Conservation (phyloP, 306 rosid species). For the Medicago arabica region DNA sequence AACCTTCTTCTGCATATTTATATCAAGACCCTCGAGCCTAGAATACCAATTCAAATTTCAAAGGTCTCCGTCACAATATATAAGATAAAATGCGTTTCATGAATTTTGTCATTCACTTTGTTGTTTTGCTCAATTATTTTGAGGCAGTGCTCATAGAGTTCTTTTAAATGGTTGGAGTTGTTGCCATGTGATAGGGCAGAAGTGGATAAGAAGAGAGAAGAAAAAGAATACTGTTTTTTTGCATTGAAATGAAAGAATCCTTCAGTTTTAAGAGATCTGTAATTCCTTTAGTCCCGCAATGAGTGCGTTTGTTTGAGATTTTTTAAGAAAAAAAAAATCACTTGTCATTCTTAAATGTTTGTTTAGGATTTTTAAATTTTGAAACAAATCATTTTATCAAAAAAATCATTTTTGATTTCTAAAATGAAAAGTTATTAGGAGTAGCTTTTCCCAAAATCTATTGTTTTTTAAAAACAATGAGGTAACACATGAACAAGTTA, state of each 20-base stretch:
- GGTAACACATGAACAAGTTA: no score
- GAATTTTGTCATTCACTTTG: neutral
- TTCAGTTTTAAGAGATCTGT: neutral
- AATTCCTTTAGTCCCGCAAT: neutral
- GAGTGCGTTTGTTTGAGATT: no score
- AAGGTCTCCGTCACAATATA: constrained; percentile 4
- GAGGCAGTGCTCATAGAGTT: constrained; percentile 2
- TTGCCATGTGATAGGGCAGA: neutral
- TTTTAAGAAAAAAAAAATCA: no score
- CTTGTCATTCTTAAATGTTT: no score
- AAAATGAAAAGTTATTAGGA: no score
- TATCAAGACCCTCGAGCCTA: constrained; percentile 16
- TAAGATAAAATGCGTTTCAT: neutral
- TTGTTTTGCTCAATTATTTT: neutral
- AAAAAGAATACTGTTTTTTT: neutral
- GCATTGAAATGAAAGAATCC: neutral
- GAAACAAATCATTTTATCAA: no score
- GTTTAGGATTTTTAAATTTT: no score
- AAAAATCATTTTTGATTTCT: no score
- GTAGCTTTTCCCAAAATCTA: no score
- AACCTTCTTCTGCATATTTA: constrained; percentile 28
- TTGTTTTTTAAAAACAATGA: no score
- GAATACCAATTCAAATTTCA: neutral
- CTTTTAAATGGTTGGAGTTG: neutral
- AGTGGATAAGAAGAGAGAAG: neutral